phyloP scores from a whole-genome alignment of 1,284 basidiomycete genomes.

The Ceratorhiza oryzae-sativae region DNA sequence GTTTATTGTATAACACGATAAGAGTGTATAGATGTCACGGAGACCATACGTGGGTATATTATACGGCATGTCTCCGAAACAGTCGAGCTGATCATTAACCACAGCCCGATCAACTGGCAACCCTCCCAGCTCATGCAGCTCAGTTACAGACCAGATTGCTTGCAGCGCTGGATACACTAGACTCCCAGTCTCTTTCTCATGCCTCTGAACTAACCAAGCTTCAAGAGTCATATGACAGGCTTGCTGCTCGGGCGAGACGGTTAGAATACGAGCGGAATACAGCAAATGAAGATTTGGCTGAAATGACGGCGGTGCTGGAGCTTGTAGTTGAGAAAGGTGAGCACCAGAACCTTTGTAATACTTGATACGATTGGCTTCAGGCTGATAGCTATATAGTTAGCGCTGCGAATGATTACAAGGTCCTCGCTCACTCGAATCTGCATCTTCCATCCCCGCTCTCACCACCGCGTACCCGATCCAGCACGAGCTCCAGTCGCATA shows the following conservation, averaged over 20 bases:
- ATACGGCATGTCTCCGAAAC: background rate
- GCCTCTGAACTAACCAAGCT: constrained; percentile 21
- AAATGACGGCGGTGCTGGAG: constrained; percentile 31
- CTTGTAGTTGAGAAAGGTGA: constrained; percentile 34
- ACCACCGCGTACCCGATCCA: constrained; percentile 4
- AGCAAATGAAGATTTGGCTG: constrained; percentile 32
- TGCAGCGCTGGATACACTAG: constrained; percentile 33
- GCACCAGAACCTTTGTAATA: too few species aligned
- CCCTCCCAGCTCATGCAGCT: constrained; percentile 24
- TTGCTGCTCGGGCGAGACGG: constrained; percentile 22
- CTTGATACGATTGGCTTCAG: too few species aligned
- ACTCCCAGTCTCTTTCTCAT: constrained; percentile 22
- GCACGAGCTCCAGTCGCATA: background rate
- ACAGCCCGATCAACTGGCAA: constrained; percentile 31
- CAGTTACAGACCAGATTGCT: constrained; percentile 29
- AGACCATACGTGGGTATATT: background rate
- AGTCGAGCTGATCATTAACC: background rate
- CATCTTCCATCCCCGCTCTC: constrained; percentile 24
- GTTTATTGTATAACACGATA: constrained; percentile 22
- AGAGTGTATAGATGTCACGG: constrained; percentile 18
- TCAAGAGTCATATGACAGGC: constrained; percentile 19
- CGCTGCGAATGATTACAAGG: constrained; percentile 35
- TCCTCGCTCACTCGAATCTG: constrained; percentile 27
- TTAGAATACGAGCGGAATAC: constrained; percentile 34
- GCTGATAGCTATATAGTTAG: constrained; percentile 1